These are phyloP conservation scores for Dothidotthia symphoricarpi DNA, from an alignment of 2,329 filamentous ascomycete genomes.

Conservation along the genomic window DNA sequence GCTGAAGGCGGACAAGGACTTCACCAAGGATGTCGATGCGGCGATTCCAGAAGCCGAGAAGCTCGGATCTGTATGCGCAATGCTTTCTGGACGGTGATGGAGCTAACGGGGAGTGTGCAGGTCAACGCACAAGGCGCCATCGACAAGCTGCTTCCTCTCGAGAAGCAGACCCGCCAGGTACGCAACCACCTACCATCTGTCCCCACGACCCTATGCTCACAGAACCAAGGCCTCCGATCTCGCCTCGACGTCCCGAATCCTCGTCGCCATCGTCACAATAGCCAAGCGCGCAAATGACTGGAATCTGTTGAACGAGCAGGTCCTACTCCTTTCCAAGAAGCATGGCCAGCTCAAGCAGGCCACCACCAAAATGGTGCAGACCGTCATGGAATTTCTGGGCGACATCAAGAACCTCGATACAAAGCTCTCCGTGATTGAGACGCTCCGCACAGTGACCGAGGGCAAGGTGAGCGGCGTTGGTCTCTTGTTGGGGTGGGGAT, in stretches of 20 bases:
- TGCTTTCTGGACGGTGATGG: background rate
- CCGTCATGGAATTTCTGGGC: constrained; percentile 88
- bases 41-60: constrained; percentile 86
- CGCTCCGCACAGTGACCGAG: constrained; percentile 91
- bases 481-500: background rate
- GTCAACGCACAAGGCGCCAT: constrained; percentile 81
- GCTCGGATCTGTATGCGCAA: constrained; percentile 71
- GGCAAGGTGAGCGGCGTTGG: constrained; percentile 65
- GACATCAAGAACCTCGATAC: constrained; percentile 79
- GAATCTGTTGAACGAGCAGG: constrained; percentile 94
- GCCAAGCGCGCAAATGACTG: constrained; percentile 92
- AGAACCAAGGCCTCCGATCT: constrained; percentile 81
- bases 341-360: constrained; percentile 99
- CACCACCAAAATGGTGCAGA: constrained; percentile 98
- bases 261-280: constrained; percentile 87
- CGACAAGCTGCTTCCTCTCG: constrained; percentile 85
- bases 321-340: constrained; percentile 95
- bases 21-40: constrained; percentile 91
- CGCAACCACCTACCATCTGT: constrained; percentile 7
- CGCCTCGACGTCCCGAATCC: constrained; percentile 84
- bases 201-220: constrained; percentile 21
- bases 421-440: constrained; percentile 93
- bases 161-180: constrained; percentile 98
- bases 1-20: constrained; percentile 97
- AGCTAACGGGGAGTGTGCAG: constrained; percentile 43